Evolutionary conservation across 257 asterid genomes (phyloP), one percentile per base, ranked within the genome.

Genomic region (Buddleja alternifolia): DNA sequence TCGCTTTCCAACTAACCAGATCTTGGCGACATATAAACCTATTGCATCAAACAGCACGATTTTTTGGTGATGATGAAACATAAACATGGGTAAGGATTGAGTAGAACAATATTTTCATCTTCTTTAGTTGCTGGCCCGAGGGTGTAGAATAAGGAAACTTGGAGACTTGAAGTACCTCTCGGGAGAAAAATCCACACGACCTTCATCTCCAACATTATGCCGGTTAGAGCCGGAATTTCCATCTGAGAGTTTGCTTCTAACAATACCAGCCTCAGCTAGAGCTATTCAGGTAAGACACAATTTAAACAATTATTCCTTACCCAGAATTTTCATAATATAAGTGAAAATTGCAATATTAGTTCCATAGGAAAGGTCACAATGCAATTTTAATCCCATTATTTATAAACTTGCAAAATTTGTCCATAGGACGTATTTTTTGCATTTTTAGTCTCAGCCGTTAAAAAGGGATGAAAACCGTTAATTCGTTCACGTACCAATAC

Each of bases 251-350:
- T 87, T 90, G 96, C 99, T 93, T 61, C 85, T 79, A 68, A 88
- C 63, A 51, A 89, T 80, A 44, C 99, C 99, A 46, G 93, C 90
- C 77, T 93, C 99, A 12, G 96, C 97, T 25, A 93, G 80, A 63
- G 96, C 99, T 93, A 60, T 20, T 44, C 70, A 73, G 44, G 58
- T 66, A 12, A 61, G 42, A 70, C 60, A 72, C 39, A 36, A 41
- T 32, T 73, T 51, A 79, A 64, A 73, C 19, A 51, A 14, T n/a
- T 40, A 10, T 41, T 42, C 58, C 54, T 42, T 3, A 46, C 57
- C 23, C 52, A 32, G 29, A 42, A 52, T 16, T 50, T 19, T 25
- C 66, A 42, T 42, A 19, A 70, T 20, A 67, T 29, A 29, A 29
- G 34, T n/a, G 34, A 29, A 29, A 29, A 2, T 29, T 2, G 34